Evolutionary conservation across 345 rosid genomes (phyloP), one percentile per base, ranked within the genome.

Genomic region (Pistacia integerrima): DNA sequence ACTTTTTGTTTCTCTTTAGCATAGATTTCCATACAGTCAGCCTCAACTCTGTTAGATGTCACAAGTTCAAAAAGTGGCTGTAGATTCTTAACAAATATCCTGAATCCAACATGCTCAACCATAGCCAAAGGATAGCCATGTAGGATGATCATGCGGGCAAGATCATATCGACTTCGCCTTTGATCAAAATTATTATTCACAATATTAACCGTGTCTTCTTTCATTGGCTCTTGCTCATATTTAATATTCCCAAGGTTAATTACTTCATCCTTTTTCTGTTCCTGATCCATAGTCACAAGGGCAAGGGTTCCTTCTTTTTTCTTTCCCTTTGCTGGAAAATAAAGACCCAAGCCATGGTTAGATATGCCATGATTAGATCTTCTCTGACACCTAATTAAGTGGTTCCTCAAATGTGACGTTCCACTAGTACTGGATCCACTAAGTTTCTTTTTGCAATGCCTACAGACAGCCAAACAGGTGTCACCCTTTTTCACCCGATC

Each of bases 401-500:
- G 98, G 75, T 91, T 93, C 83, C 97, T 84, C 78, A 93, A 77
- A 82, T 93, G 98, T 7, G 98, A 93, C 2, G 98, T 91, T 18
- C 97, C 98, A 36, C 98, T 91, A 13, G 92, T 83, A 67, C 97
- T 91, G 1, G 98, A 93, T 48, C 94, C 97, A 64, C 94, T 93
- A 38, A 93, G 91, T 33, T 82, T 82, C 82, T 89, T 93, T 78
- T 91, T 88, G 76, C 98, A 93, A 64, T 91, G 98, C 83, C 91
- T 84, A 79, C 98, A 93, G 74, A 93, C 83, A 49, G 98, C 98
- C 17, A 90, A 83, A 65, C 74, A 87, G 4, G 80, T 85, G 5
- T 93, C 97, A 1, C 94, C 97, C 76, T 87, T 90, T 76, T 88
- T 91, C 28, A 90, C 87, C 75, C 93, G 81, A 76, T 93, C 98